These are phyloP conservation scores for Hondaea fermentalgiana DNA, from an alignment of 108 stramenopile genomes.

Conservation along the genomic window DNA sequence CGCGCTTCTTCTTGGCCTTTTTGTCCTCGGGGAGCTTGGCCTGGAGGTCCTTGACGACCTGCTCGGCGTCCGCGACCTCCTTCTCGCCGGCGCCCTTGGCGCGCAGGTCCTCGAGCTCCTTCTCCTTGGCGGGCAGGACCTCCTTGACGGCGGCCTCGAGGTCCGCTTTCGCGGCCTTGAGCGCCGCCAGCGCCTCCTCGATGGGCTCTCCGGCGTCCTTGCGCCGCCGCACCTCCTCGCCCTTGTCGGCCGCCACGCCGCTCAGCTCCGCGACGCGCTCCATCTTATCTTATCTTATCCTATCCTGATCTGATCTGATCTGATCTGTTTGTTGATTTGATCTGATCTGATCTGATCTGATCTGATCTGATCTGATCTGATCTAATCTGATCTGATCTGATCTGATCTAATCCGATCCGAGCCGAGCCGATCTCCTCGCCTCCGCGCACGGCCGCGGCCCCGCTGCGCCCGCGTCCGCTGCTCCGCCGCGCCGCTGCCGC, in stretches of 20 bases:
- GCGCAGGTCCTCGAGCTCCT: not conserved
- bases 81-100: not conserved
- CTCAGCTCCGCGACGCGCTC: not conserved
- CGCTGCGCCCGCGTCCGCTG: not conserved
- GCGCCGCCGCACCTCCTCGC: not conserved
- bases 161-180: not conserved
- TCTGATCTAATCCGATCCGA: not conserved
- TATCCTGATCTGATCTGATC: not conserved
- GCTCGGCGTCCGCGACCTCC: not conserved
- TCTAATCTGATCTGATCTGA: not conserved
- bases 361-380: not conserved
- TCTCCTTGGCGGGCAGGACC: not conserved
- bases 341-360: not conserved
- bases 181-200: not conserved
- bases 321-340: not conserved
- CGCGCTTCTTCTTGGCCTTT: slow-evolving; percentile 10
- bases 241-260: not conserved
- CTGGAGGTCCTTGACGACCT: not conserved
- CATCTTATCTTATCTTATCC: not conserved
- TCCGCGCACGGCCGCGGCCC: not conserved
- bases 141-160: not conserved
- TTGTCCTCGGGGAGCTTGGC: not conserved
- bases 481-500: not conserved
- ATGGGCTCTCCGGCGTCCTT: not conserved
- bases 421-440: not conserved